phyloP scores from a whole-genome alignment of 148 eudicot species.

The Diospyros lotus region DNA sequence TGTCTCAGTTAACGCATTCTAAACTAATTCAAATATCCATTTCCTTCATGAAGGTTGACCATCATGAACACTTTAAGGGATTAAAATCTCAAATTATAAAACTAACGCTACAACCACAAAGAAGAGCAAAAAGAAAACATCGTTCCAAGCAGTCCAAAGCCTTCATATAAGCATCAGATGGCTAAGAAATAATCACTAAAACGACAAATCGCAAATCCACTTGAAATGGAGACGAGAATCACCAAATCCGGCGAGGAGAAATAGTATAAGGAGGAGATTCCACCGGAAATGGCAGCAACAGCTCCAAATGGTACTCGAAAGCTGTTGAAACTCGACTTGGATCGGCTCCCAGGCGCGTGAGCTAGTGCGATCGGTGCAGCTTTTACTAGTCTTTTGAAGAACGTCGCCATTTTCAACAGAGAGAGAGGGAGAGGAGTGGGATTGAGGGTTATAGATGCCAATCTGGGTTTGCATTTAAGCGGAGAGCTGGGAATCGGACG shows the following conservation, averaged over 20 bases:
- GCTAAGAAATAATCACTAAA: too few relatives aligned
- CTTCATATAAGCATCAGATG: too few relatives aligned
- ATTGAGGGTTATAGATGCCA: neutral
- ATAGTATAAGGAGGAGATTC: conserved; percentile 55
- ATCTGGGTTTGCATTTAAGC: too few relatives aligned
- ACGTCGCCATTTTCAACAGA: conserved; percentile 43
- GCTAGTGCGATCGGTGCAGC: conserved; percentile 52
- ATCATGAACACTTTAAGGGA: too few relatives aligned
- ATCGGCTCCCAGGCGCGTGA: conserved; percentile 27
- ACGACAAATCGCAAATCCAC: neutral
- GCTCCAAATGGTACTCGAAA: conserved; percentile 50
- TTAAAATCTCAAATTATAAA: too few relatives aligned
- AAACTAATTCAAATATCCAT: too few relatives aligned
- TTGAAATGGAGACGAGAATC: conserved; percentile 15
- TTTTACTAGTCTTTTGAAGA: conserved; percentile 60
- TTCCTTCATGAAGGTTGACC: too few relatives aligned
- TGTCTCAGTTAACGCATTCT: too few relatives aligned
- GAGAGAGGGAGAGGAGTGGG: conserved; percentile 16
- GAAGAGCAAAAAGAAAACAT: too few relatives aligned
- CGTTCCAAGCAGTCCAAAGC: too few relatives aligned
- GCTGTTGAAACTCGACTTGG: conserved; percentile 29
- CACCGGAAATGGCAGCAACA: conserved; percentile 77
- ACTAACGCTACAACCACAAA: too few relatives aligned
- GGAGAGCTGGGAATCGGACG: neutral
- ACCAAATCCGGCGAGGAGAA: conserved; percentile 67